Evolutionary conservation across 1,284 basidiomycete species (phyloP), one percentile per base, ranked within the genome.

Genomic region (Grifola frondosa): DNA sequence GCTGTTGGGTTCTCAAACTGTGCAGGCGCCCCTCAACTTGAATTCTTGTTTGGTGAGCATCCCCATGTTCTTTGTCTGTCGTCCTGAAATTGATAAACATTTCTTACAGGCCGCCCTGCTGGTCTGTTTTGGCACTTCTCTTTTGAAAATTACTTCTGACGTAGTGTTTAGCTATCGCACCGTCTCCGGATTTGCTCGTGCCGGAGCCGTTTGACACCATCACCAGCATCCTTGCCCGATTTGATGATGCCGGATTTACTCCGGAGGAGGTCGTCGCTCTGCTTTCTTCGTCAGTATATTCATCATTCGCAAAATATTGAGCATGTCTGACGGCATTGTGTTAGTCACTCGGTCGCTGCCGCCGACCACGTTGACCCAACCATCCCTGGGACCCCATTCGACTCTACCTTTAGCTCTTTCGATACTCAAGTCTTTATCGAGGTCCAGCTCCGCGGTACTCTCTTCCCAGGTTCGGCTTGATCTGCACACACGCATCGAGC

Each of bases 121-220:
- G 34, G 41, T 43, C 15, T 21, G 9, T 16, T 21, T 11, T 9
- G 11, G 12, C 35, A 37, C 10, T 28, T 28, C n/a, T 28, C 26
- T 17, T n/a, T 15, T 22, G 12, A 42, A 22, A 35, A 10, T 15
- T 13, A 50, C 50, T 22, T 46, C 48, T 10, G 15, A 28, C 19
- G 32, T 20, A 28, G 11, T 29, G 6, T 15, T 17, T 30, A 48
- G 49, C 57, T 15, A 45, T 33, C 9, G 40, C 39, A n/a, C 23
- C 59, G 23, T 58, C 61, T 15, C 47, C 46, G 9, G 58, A 62
- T 40, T 9, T 20, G 13, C 61, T 55, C 7, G 57, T 62, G 21
- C 61, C 61, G 3, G 61, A 63, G 45, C 61, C 61, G 8, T 59
- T 62, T 35, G 57, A 66, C 46, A 47, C 56, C 10, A 49, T 63